Conservation (phyloP, 345 rosid genomes). For the Brassica incana region DNA sequence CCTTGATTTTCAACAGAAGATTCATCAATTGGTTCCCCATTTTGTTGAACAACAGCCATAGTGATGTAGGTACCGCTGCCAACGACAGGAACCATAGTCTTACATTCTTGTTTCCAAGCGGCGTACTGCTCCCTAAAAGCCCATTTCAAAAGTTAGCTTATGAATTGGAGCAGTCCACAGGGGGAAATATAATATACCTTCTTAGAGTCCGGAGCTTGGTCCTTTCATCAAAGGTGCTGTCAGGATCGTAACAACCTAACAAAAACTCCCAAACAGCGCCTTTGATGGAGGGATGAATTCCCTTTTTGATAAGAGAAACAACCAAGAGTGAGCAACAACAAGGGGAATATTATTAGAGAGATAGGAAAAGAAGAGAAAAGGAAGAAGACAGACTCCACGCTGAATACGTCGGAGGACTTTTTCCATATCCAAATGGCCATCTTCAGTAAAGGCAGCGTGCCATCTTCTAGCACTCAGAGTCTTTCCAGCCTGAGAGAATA, state of each 20-base stretch:
- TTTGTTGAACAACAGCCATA: slow-evolving; percentile 62
- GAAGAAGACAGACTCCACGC: slow-evolving; percentile 62
- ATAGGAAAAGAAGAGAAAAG: background rate
- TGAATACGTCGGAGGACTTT: slow-evolving; percentile 86
- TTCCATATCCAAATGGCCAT: slow-evolving; percentile 85
- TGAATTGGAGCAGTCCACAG: background rate
- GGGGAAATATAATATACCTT: slow-evolving; percentile 45
- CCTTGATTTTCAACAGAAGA: slow-evolving; percentile 43
- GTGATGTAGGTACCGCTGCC: slow-evolving; percentile 73
- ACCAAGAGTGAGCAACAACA: slow-evolving; percentile 16
- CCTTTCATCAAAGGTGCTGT: slow-evolving; percentile 77
- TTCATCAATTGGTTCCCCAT: slow-evolving; percentile 58
- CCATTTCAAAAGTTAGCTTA: slow-evolving; percentile 20
- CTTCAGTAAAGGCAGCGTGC: slow-evolving; percentile 81
- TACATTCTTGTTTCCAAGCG: slow-evolving; percentile 78
- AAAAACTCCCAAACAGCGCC: slow-evolving; percentile 92
- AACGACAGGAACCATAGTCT: slow-evolving; percentile 72
- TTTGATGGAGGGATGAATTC: slow-evolving; percentile 93
- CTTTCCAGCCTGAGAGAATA: slow-evolving; percentile 64
- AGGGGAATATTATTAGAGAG: background rate
- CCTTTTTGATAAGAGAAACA: slow-evolving; percentile 46
- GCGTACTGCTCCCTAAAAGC: slow-evolving; percentile 71
- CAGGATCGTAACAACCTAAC: slow-evolving; percentile 93
- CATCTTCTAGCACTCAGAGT: slow-evolving; percentile 91
- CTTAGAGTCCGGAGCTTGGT: slow-evolving; percentile 58